A percentile compares a stretch with the other conserved stretches of the same genome.
These are phyloP conservation scores for Sordariomycetes sp. DNA, from an alignment of 2,329 filamentous ascomycete genomes.

Conservation along the genomic window DNA sequence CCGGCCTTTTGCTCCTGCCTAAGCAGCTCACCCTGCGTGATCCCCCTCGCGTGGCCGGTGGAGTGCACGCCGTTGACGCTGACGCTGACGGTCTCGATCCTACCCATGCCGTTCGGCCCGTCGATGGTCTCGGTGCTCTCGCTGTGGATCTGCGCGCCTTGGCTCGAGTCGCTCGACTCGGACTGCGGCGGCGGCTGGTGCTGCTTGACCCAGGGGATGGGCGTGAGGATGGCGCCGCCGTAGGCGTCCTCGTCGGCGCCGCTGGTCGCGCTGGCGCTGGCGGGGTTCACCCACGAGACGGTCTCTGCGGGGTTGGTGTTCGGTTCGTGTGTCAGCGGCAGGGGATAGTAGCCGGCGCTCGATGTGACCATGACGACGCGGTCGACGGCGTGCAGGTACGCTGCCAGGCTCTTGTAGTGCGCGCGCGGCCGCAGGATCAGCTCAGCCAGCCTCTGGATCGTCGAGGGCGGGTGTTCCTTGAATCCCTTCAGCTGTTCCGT, in stretches of 20 bases:
- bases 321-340: constrained; percentile 57
- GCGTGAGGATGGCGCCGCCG: constrained; percentile 83
- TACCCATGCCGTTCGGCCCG: constrained; percentile 68
- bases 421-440: constrained; percentile 66
- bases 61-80: constrained; percentile 61
- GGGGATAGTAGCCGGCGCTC: constrained; percentile 68
- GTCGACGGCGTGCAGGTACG: constrained; percentile 86
- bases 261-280: constrained; percentile 29
- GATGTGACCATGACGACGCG: constrained; percentile 87
- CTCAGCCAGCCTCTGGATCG: constrained; percentile 84
- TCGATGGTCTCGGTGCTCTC: constrained; percentile 75
- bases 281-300: constrained; percentile 39
- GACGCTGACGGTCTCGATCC: constrained; percentile 73
- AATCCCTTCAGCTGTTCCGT: constrained; percentile 59
- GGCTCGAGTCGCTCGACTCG: constrained; percentile 4
- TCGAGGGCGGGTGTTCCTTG: constrained; percentile 71
- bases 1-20: constrained; percentile 81
- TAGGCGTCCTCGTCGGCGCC: constrained; percentile 85
- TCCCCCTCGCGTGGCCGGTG: constrained; percentile 39
- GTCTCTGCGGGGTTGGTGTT: constrained; percentile 53
- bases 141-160: constrained; percentile 46
- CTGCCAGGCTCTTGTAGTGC: constrained; percentile 73
- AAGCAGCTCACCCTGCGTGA: constrained; percentile 77
- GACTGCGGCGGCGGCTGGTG: constrained; percentile 3
- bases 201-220: constrained; percentile 75